A percentile compares a stretch with the other conserved stretches of the same genome.
These are phyloP conservation scores for Murraya paniculata DNA, from an alignment of 345 rosid species.

Conservation along the genomic window DNA sequence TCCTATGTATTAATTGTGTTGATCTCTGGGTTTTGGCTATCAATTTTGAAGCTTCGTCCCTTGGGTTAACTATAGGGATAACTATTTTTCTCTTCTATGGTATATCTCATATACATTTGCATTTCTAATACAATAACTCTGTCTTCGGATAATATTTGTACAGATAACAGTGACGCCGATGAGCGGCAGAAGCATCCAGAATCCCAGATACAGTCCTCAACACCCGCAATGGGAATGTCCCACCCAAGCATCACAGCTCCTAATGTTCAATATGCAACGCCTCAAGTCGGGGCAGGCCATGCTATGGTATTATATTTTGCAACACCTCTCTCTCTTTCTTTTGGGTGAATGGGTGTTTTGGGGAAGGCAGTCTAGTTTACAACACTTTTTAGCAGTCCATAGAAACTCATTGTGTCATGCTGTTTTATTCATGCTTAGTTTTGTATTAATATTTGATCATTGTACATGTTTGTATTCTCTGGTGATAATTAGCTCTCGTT, in stretches of 20 bases:
- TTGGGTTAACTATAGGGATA: neutral
- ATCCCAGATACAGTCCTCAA: constrained; percentile 39
- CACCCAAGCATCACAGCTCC: constrained; percentile 49
- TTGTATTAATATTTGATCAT: neutral
- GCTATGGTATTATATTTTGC: constrained; percentile 50
- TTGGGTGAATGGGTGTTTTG: neutral
- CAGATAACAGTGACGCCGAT: constrained; percentile 64
- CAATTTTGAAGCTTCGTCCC: neutral
- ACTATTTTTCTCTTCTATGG: neutral
- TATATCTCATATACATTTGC: neutral
- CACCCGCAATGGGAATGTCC: constrained; percentile 44
- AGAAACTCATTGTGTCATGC: neutral
- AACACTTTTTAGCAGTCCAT: neutral
- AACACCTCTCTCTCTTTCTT: neutral
- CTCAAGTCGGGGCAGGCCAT: constrained; percentile 49
- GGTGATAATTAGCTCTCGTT: neutral
- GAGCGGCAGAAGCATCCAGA: constrained; percentile 65
- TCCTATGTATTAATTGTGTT: neutral
- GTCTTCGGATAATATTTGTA: neutral
- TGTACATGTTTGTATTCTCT: neutral
- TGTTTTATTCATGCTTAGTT: neutral
- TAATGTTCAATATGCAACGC: constrained; percentile 47
- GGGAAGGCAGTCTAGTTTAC: neutral
- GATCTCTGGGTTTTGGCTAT: neutral
- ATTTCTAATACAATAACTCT: neutral